phyloP scores from a whole-genome alignment of 768 basidiomycete genomes.

The Holtermannia corniformis region DNA sequence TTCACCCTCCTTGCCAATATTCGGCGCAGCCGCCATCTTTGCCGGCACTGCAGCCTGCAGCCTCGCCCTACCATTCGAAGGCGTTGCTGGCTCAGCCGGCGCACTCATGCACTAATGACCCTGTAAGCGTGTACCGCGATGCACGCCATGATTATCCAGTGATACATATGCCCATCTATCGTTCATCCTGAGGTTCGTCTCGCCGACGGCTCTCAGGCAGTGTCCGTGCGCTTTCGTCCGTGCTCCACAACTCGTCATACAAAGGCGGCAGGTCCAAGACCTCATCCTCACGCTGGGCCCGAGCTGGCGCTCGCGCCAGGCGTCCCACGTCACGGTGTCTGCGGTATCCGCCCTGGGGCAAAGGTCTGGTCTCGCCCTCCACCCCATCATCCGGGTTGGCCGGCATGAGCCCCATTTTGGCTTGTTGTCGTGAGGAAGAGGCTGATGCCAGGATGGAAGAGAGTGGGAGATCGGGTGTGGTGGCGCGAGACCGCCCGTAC shows the following conservation, averaged over 20 bases:
- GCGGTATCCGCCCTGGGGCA: not conserved
- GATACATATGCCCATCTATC: no score
- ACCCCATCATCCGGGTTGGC: not conserved
- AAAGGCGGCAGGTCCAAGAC: not conserved
- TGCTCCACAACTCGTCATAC: not conserved
- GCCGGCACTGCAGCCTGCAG: constrained; percentile 29
- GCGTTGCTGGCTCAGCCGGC: constrained; percentile 11
- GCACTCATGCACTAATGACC: not conserved
- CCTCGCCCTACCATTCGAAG: constrained; percentile 35
- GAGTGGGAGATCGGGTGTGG: not conserved
- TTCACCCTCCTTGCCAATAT: constrained; percentile 30
- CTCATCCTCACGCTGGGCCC: not conserved
- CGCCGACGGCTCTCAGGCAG: no score
- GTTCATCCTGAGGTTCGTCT: no score
- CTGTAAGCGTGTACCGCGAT: not conserved
- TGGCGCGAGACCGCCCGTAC: not conserved
- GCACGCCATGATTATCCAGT: not conserved
- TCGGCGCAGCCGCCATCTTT: constrained; percentile 31
- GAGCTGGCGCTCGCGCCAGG: not conserved
- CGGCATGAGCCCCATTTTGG: not conserved
- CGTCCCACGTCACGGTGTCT: not conserved
- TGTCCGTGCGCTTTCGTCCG: no score
- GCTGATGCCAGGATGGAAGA: not conserved
- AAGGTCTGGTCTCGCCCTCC: not conserved
- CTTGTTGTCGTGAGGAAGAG: not conserved